A percentile compares a stretch with the other conserved stretches of the same genome.
Conservation (phyloP, 768 basidiomycete genomes). For the Agrocybe chaxingu region DNA sequence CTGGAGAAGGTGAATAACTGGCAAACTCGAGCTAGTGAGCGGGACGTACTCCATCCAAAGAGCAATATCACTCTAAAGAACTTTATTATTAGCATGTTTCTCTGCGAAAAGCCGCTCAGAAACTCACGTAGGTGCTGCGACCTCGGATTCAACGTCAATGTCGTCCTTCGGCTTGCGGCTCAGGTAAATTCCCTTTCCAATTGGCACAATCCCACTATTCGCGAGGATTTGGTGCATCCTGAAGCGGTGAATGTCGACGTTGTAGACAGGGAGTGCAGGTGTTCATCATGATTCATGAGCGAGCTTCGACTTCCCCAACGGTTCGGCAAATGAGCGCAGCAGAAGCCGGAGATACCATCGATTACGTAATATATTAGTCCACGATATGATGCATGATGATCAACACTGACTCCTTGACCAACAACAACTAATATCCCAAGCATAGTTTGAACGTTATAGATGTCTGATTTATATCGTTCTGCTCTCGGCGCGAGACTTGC, state of each 20-base stretch:
- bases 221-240: background rate
- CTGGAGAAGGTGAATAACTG: conserved; percentile 16
- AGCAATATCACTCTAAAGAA: conserved; percentile 34
- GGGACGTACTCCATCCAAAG: conserved; percentile 46
- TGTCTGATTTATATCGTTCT: conserved; percentile 76
- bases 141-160: background rate
- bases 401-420: no score
- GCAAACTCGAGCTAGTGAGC: background rate
- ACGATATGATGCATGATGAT: no score
- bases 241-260: background rate
- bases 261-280: background rate
- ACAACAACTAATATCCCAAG: no score
- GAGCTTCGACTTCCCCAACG: no score
- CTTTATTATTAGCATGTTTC: background rate
- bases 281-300: no score
- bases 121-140: conserved; percentile 15
- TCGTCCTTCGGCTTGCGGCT: conserved; percentile 9
- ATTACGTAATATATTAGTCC: no score
- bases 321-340: no score
- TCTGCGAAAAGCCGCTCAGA: background rate
- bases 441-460: conserved; percentile 17
- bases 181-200: conserved; percentile 23
- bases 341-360: no score
- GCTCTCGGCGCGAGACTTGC: conserved; percentile 73
- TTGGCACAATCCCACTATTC: background rate